phyloP scores from a whole-genome alignment of 345 rosid species.

The Populus alba region DNA sequence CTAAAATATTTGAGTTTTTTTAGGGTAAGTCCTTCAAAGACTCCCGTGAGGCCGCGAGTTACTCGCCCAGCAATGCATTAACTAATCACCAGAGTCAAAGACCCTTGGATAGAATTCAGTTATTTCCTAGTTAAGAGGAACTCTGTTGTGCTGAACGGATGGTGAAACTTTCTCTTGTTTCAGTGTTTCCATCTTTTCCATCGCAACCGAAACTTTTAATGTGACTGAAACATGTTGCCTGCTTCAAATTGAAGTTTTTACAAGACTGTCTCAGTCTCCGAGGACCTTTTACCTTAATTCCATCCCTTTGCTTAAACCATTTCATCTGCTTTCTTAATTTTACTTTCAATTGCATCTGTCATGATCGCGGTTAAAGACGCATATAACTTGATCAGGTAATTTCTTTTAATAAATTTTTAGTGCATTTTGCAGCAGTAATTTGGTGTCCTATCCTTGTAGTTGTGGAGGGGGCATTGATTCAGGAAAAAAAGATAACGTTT shows the following conservation, averaged over 20 bases:
- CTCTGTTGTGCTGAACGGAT: conserved; percentile 39
- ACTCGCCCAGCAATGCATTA: conserved; percentile 40
- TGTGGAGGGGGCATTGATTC: neutral
- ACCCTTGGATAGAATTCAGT: conserved; percentile 32
- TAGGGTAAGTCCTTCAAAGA: conserved; percentile 86
- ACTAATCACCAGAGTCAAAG: conserved; percentile 18
- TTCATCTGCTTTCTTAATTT: neutral
- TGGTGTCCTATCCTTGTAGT: neutral
- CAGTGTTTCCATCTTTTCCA: conserved; percentile 35
- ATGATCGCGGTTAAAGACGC: neutral
- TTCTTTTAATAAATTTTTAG: neutral
- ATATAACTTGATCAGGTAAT: neutral
- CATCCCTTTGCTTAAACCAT: neutral
- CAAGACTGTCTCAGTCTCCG: conserved; percentile 12
- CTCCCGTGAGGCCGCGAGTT: conserved; percentile 77
- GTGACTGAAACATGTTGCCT: conserved; percentile 38
- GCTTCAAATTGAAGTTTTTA: conserved; percentile 36
- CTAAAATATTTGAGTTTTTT: neutral
- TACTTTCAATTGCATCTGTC: neutral
- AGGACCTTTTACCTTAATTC: neutral
- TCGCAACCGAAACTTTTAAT: conserved; percentile 32
- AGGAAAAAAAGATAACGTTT: neutral
- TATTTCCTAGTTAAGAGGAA: conserved; percentile 24
- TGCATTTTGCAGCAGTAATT: neutral
- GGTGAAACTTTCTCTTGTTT: conserved; percentile 37